phyloP scores from a whole-genome alignment of 768 basidiomycete genomes.

The Hydnum rufescens region DNA sequence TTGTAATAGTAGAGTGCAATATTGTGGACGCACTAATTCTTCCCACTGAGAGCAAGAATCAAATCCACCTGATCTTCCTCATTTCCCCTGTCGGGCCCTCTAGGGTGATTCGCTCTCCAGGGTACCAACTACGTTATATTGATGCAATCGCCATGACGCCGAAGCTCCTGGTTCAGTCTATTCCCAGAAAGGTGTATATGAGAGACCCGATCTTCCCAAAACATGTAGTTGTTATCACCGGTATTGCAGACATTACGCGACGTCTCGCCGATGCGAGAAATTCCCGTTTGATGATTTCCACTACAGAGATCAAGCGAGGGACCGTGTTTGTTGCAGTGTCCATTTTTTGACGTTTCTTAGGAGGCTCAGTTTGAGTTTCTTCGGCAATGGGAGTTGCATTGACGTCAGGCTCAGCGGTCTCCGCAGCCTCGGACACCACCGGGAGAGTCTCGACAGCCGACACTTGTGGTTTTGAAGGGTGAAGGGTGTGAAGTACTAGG shows the following conservation, averaged over 20 bases:
- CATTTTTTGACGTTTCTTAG: conserved; percentile 1
- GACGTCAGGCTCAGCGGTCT: not conserved
- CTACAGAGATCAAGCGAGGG: conserved; percentile 16
- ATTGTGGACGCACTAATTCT: conserved; percentile 9
- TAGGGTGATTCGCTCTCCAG: conserved; percentile 8
- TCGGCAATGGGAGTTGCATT: not conserved
- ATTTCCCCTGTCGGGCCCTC: too few relatives aligned
- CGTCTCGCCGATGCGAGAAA: conserved; percentile 7
- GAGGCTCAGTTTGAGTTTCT: not conserved
- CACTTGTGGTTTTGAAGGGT: not conserved
- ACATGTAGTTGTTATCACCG: too few relatives aligned
- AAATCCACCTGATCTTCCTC: not conserved
- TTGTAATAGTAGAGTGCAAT: not conserved
- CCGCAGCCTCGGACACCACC: not conserved
- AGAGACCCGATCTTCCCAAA: not conserved
- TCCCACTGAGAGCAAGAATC: conserved; percentile 2
- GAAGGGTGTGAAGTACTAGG: conserved; percentile 8
- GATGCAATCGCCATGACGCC: conserved; percentile 4
- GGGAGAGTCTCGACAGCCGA: not conserved
- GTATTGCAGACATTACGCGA: not conserved
- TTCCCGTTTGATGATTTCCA: conserved; percentile 19
- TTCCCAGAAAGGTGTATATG: not conserved
- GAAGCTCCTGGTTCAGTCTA: not conserved
- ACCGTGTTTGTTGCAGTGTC: conserved; percentile 12
- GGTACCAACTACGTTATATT: conserved; percentile 9